Evolutionary conservation across 140 eudicot genomes (phyloP), one percentile per base, ranked within the genome.

Genomic region (Artemisia princeps): DNA sequence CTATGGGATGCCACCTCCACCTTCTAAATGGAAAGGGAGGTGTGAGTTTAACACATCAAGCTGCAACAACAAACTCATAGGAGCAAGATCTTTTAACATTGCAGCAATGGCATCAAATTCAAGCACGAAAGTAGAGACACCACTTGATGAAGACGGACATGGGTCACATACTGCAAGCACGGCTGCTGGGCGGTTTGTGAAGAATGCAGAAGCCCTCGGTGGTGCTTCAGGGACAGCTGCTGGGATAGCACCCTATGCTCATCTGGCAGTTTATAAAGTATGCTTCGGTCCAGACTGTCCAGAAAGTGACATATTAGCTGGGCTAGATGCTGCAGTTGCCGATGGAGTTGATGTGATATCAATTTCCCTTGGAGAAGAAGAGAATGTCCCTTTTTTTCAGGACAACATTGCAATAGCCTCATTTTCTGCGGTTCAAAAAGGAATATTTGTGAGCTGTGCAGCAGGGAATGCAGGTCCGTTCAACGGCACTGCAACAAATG

Each of bases 301-400:
- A 7, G 50, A 60, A n/a, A 60, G 65, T 33, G 65, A 37, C 20
- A 60, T 60, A 14, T 14, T 60, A 30, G 65, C 65, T 7, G 49
- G 45, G 45, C 30, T 60, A 19, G 65, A 60, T 60, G 65, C 65
- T 6, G 65, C 65, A 4, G 37, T 60, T n/a, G 65, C 30, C 2
- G 65, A 60, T 4, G 65, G 65, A 14, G 65, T 60, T 3, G 65
- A 60, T 15, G 65, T 60, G 1, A 8, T 60, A 1, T 60, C 65
- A 6, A 15, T 60, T 6, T 60, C 65, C 10, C 49, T 60, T 2
- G 65, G 50, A 9, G 65, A 33, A 60, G 49, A 15, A 2, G 30
- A 37, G 12, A 48, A 48, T 15, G 49, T 14, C 1, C 65, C 50
- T 1, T 60, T 60, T 33, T 60, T 23, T 30, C 45, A 60, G 23